A percentile compares a stretch with the other conserved stretches of the same genome.
Evolutionary conservation across 352 stramenopile species (phyloP).

Genomic region (Phytophthora melonis): DNA sequence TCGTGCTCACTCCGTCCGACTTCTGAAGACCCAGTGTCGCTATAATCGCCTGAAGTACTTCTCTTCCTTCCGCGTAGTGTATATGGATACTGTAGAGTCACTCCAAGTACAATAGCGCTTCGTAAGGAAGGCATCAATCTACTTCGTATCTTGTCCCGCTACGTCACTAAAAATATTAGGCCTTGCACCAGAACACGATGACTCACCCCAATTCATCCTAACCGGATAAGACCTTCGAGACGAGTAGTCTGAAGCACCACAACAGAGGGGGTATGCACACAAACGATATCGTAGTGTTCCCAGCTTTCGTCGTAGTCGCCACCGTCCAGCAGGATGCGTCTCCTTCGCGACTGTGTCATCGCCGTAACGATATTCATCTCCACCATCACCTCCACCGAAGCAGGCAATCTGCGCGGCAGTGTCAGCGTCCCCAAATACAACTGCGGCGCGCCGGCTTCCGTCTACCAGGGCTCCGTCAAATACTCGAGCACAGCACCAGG

Average conservation of each 20-base stretch:
- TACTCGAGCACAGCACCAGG: slow-evolving; percentile 48
- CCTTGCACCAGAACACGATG: slow-evolving; percentile 21
- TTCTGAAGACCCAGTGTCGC: slow-evolving; percentile 5
- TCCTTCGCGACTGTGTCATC: slow-evolving; percentile 7
- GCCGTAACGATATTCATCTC: background rate
- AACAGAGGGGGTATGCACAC: background rate
- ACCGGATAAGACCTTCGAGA: slow-evolving; percentile 33
- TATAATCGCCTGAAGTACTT: slow-evolving; percentile 1
- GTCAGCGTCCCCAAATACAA: slow-evolving; percentile 17
- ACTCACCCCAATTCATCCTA: background rate
- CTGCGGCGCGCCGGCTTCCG: slow-evolving; percentile 33
- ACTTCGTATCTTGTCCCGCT: background rate
- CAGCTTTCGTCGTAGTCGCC: background rate
- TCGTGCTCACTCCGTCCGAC: slow-evolving; percentile 39
- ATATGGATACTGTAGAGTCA: background rate
- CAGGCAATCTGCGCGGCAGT: slow-evolving; percentile 39
- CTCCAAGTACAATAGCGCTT: background rate
- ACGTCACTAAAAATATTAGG: slow-evolving; percentile 21
- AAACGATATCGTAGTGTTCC: slow-evolving; percentile 16
- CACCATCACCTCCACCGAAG: slow-evolving; percentile 10
- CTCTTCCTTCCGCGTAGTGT: too few species aligned
- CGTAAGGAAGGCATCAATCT: background rate
- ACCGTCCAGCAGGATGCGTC: slow-evolving; percentile 8
- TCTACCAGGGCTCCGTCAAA: slow-evolving; percentile 56
- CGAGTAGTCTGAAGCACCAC: background rate